These are phyloP conservation scores for Lablab purpureus DNA, from an alignment of 306 rosid genomes.

Conservation along the genomic window DNA sequence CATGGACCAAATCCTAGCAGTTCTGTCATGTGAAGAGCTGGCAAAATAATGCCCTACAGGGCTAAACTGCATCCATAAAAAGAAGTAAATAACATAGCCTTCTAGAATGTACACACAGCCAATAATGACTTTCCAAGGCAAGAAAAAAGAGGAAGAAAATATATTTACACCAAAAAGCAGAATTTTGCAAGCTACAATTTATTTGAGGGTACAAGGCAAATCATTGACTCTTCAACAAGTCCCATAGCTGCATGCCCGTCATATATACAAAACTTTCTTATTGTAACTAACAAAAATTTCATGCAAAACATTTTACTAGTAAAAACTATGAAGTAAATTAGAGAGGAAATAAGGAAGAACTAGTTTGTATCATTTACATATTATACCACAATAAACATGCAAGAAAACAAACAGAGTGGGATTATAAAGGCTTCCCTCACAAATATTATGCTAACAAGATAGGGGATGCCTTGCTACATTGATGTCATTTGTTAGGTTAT, in stretches of 20 bases:
- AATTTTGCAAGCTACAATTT: constrained; percentile 5
- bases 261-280: not conserved
- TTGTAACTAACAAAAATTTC: not conserved
- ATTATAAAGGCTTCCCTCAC: not conserved
- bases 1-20: constrained; percentile 97
- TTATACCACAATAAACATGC: not conserved
- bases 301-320: not conserved
- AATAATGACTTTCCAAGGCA: not conserved
- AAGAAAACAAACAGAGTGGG: not conserved
- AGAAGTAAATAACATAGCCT: constrained; percentile 21
- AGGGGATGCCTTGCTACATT: not conserved
- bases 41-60: constrained; percentile 97
- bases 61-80: constrained; percentile 80
- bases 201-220: not conserved
- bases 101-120: constrained; percentile 15
- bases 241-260: not conserved
- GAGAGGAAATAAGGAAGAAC: not conserved
- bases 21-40: constrained; percentile 95
- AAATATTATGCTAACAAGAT: constrained; percentile 3
- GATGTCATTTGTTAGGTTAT: not conserved
- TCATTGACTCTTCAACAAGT: not conserved
- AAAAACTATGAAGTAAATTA: not conserved
- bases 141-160: not conserved
- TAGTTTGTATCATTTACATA: not conserved
- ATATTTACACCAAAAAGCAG: not conserved